Percentiles rank a stretch among this genome's conserved stretches.
Evolutionary conservation across 441 rosid genomes (phyloP).

Genomic region (Euphorbia schlechtendalii): DNA sequence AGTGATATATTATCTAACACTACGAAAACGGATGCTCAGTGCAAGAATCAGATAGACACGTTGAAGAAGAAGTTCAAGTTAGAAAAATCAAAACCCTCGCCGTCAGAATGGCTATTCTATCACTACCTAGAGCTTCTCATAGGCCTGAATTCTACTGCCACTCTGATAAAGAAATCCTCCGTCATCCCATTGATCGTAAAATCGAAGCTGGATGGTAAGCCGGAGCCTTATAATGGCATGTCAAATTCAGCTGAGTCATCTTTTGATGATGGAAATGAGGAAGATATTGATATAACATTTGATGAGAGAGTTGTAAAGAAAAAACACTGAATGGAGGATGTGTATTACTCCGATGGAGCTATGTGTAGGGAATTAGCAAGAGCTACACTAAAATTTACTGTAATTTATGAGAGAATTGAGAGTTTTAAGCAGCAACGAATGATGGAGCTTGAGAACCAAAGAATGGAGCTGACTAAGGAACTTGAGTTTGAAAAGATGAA

Average conservation of each 20-base stretch:
- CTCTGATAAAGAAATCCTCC: slow-evolving; percentile 22
- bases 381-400: slow-evolving; percentile 61
- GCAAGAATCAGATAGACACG: slow-evolving; percentile 78
- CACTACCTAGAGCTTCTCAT: slow-evolving; percentile 42
- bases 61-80: slow-evolving; percentile 72
- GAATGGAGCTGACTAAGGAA: slow-evolving; percentile 67
- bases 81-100: slow-evolving; percentile 48
- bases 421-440: slow-evolving; percentile 53
- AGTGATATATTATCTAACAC: too few species aligned
- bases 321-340: slow-evolving; percentile 41
- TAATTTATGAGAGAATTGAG: slow-evolving; percentile 67
- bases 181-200: slow-evolving; percentile 18
- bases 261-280: slow-evolving; percentile 35
- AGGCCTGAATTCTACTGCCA: slow-evolving; percentile 22
- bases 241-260: slow-evolving; percentile 30
- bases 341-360: slow-evolving; percentile 40
- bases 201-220: slow-evolving; percentile 16
- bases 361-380: slow-evolving; percentile 61
- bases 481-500: slow-evolving; percentile 71
- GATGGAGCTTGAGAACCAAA: slow-evolving; percentile 75
- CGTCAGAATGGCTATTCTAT: slow-evolving; percentile 45
- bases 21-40: slow-evolving; percentile 62
- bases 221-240: slow-evolving; percentile 13
- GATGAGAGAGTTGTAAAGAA: slow-evolving; percentile 39
- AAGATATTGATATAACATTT: slow-evolving; percentile 29